Base-by-base conservation (phyloP, 2,329 filamentous ascomycete genomes). In the Nannizziopsis arthrosporioides region DNA sequence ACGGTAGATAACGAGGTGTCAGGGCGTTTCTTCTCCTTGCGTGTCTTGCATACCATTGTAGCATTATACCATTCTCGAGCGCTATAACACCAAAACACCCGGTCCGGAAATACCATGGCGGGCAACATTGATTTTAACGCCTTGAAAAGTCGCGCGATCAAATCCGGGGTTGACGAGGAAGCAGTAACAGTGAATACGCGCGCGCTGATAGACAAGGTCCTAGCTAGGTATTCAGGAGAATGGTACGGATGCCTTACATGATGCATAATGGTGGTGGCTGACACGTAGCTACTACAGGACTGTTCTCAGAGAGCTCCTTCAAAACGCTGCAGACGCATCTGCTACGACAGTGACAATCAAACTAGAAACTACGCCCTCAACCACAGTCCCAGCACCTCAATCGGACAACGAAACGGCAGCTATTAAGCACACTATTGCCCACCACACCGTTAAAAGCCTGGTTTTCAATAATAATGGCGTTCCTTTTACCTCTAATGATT, bases 111-210 rank as follows among this genome's bases (percentile, higher is more conserved):
- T 27, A 27, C 19, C 38, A 54, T 54, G 53, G 48, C 53, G 18
- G 43, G 83, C 59, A 77, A 80, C 32, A 78, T 75, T 51, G 76
- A 80, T 57, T 78, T 76, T 58, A 74, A 74, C 61, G 74, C 82
- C 61, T 74, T 98, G 55, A 84, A 87, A 61, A 88, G 90, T 57
- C 84, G 87, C 59, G 92, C 92, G 19, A 78, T 98, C 71, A 80
- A 77, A 49, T 83, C 86, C 49, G 85, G 85, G 55, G 84, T 88
- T 52, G 87, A 94, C 58, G 92, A 96, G 66, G 92, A 96, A 67
- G 92, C 92, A 37, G 92, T 98, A 49, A 98, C 92, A 0, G 92
- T 98, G 61, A 94, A 98, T 63, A 98, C 92, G 42, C 78, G 93
- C 61, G 92, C 92, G 38, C 69, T 98, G 58, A 98, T 98, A 62